Conservation (phyloP, 257 asterid genomes). For the Solanum pinnatisectum region DNA sequence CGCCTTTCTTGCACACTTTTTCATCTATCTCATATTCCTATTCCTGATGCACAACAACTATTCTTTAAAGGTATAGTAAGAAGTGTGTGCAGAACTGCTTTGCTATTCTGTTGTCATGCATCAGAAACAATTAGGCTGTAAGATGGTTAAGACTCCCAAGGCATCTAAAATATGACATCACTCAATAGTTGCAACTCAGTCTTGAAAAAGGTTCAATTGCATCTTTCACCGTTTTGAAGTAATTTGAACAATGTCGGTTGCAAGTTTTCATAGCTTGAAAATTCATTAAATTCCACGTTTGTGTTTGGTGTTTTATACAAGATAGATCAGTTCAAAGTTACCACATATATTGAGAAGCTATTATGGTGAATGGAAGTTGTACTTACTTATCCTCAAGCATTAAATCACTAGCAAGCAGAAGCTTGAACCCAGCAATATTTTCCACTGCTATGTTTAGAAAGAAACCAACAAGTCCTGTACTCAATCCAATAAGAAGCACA, state of each 20-base stretch:
- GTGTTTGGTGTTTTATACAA: background rate
- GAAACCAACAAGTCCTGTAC: constrained; percentile 79
- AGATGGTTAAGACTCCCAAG: background rate
- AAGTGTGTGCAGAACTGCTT: background rate
- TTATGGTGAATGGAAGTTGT: background rate
- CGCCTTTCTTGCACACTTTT: background rate
- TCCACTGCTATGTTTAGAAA: constrained; percentile 81
- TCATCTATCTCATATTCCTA: background rate
- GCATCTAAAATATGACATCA: background rate
- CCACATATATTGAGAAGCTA: background rate
- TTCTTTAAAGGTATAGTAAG: background rate
- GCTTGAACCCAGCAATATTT: constrained; percentile 88
- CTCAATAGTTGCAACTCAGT: constrained; percentile 2
- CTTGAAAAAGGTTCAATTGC: background rate
- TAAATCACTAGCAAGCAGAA: constrained; percentile 45
- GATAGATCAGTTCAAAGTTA: background rate
- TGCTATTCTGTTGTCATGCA: background rate
- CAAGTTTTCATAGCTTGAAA: background rate
- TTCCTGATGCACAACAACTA: background rate
- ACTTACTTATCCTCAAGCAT: constrained; percentile 63
- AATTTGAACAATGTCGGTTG: background rate
- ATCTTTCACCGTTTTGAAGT: background rate
- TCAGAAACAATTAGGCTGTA: background rate
- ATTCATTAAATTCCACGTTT: background rate
- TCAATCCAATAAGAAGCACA: constrained; percentile 77